Evolutionary conservation across 495 filamentous ascomycete species (phyloP), one percentile per base, ranked within the genome.

Genomic region (Hypoxylon cercidicola): DNA sequence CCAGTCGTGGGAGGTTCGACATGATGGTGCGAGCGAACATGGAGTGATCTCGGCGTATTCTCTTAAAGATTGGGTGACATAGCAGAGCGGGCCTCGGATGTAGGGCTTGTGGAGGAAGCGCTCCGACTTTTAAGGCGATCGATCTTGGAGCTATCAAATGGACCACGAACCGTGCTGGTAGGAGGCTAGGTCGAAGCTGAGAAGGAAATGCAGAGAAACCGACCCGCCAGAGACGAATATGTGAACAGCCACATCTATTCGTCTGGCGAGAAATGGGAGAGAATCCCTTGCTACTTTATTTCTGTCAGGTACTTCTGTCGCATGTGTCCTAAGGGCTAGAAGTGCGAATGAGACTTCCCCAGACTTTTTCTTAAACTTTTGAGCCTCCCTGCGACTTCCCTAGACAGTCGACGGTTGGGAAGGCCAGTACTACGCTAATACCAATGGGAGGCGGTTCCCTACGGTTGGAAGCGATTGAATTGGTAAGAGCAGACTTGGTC

Each of bases 171-270:
- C 30, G 30, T 32, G 30, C 30, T 10, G 5, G 37, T 40, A 40
- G 37, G 13, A 52, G 4, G 37, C 46, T 10, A 20, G 18, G 13
- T 4, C n/a, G 52, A 20, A 23, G 20, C 3, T 32, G 30, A 20
- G 47, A 39, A 41, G 13, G 10, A 3, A 7, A 37, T 11, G 34
- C 13, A 37, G 3, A 40, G 15, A 12, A 16, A 16, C 16, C 8
- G 16, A 16, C 39, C 39, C 4, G 51, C 39, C 51, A 15, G 23
- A 6, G 11, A 10, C 34, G 39, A 20, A n/a, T 10, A 55, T 55
- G 51, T 20, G 13, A 15, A 32, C 51, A 43, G 51, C 51, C 51
- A 43, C 51, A 6, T 44, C 15, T 44, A 23, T 18, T 12, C 5
- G 39, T 23, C 19, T 28, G 50, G 15, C 35, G 40, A 13, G 35